phyloP scores from a whole-genome alignment of 257 asterid genomes.

The Solanum chiquidenum region DNA sequence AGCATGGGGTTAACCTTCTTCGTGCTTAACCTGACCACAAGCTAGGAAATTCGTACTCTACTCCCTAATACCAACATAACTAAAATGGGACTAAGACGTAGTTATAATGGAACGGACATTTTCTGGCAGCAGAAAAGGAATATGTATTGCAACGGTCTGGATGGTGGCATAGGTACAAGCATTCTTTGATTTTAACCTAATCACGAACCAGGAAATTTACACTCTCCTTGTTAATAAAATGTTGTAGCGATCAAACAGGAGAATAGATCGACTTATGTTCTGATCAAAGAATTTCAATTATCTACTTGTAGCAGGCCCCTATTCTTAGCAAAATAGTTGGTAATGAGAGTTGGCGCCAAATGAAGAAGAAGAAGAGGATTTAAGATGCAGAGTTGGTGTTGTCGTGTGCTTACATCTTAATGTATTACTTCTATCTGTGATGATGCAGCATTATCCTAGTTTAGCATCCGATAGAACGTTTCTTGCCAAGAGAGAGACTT shows the following conservation, averaged over 20 bases:
- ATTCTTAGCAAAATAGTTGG: neutral
- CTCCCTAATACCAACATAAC: neutral
- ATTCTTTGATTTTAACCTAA: neutral
- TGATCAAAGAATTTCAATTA: neutral
- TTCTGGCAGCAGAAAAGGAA: neutral
- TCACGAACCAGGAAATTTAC: neutral
- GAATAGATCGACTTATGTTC: neutral
- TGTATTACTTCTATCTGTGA: neutral
- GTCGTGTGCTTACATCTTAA: neutral
- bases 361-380: neutral
- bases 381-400: neutral
- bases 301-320: neutral
- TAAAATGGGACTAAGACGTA: neutral
- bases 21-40: neutral
- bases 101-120: neutral
- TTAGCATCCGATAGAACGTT: neutral
- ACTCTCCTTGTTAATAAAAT: neutral
- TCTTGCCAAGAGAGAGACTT: neutral
- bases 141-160: neutral
- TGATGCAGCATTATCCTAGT: neutral
- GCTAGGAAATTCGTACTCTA: neutral
- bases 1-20: neutral
- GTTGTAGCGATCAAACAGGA: neutral
- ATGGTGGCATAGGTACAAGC: neutral
- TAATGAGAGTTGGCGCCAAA: neutral